A percentile compares a stretch with the other conserved stretches of the same genome.
Conservation (phyloP, 2,329 filamentous ascomycete genomes). For the Penicillium sp. region DNA sequence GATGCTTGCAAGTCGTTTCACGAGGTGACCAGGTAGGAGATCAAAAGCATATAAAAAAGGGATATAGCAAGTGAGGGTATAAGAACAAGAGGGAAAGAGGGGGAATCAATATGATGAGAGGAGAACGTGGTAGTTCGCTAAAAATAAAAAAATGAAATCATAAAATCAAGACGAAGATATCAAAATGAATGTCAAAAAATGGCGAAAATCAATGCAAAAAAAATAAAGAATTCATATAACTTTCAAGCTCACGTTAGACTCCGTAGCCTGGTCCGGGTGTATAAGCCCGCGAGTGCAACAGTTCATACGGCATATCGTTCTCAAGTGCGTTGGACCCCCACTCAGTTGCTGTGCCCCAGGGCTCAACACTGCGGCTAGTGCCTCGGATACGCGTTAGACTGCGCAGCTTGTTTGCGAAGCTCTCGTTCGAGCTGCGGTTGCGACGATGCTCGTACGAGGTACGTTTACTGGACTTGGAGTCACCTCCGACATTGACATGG, state of each 20-base stretch:
- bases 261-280: constrained; percentile 6
- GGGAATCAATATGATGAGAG: neutral
- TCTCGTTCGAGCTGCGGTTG: constrained; percentile 58
- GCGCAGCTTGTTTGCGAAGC: constrained; percentile 54
- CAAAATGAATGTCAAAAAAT: neutral
- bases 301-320: constrained; percentile 28
- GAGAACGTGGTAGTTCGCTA: constrained; percentile 12
- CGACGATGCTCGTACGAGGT: constrained; percentile 51
- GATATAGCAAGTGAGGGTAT: constrained; percentile 14
- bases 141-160: constrained; percentile 8
- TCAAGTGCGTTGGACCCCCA: constrained; percentile 14
- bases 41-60: neutral
- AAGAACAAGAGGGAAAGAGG: constrained; percentile 5
- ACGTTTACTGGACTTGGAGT: constrained; percentile 13
- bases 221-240: neutral
- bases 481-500: neutral
- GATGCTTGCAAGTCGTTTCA: neutral
- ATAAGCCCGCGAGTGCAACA: constrained; percentile 20
- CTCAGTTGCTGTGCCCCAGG: constrained; percentile 16
- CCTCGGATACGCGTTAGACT: constrained; percentile 60
- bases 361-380: constrained; percentile 49
- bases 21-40: neutral
- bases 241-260: constrained; percentile 1
- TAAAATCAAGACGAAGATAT: constrained; percentile 2
- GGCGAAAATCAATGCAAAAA: neutral